Percentiles rank a stretch among this genome's conserved stretches.
These are phyloP conservation scores for Phytophthora chlamydospora DNA, from an alignment of 352 stramenopile species.

Conservation along the genomic window DNA sequence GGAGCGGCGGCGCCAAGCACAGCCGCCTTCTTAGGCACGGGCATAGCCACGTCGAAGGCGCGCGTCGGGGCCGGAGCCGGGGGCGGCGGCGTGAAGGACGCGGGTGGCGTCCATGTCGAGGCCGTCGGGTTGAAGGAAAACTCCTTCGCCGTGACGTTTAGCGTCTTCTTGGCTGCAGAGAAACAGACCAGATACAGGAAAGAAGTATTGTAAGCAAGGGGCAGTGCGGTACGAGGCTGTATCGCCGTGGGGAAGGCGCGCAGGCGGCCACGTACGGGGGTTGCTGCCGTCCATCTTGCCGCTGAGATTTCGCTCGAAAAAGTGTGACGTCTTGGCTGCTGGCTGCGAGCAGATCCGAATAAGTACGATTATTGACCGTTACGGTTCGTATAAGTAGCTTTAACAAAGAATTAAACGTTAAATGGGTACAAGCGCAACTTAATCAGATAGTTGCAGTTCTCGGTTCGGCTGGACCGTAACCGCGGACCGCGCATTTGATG, in stretches of 20 bases:
- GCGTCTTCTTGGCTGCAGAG: slow-evolving; percentile 57
- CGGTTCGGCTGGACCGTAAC: slow-evolving; percentile 1
- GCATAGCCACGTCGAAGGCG: slow-evolving; percentile 75
- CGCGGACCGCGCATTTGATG: neutral
- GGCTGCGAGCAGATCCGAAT: neutral
- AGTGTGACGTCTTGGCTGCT: slow-evolving; percentile 3
- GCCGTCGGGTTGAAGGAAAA: slow-evolving; percentile 85
- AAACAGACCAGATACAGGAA: neutral
- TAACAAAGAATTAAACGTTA: neutral
- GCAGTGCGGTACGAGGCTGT: neutral
- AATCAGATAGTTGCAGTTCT: neutral
- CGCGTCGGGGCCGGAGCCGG: slow-evolving; percentile 42
- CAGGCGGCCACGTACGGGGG: slow-evolving; percentile 37
- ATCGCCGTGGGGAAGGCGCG: too few species aligned
- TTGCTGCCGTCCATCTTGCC: slow-evolving; percentile 37
- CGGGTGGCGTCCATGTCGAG: slow-evolving; percentile 63
- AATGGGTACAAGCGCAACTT: neutral
- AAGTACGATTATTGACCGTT: neutral
- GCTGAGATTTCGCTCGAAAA: neutral
- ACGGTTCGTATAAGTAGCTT: neutral
- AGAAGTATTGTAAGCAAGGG: neutral
- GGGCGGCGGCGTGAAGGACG: slow-evolving; percentile 46
- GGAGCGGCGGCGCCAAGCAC: slow-evolving; percentile 36
- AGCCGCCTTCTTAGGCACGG: slow-evolving; percentile 73
- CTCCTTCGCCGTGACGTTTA: slow-evolving; percentile 68